Percentiles rank a stretch among this genome's conserved stretches.
These are phyloP conservation scores for Parastagonospora avenae DNA, from an alignment of 2,329 filamentous ascomycete genomes.

Conservation along the genomic window DNA sequence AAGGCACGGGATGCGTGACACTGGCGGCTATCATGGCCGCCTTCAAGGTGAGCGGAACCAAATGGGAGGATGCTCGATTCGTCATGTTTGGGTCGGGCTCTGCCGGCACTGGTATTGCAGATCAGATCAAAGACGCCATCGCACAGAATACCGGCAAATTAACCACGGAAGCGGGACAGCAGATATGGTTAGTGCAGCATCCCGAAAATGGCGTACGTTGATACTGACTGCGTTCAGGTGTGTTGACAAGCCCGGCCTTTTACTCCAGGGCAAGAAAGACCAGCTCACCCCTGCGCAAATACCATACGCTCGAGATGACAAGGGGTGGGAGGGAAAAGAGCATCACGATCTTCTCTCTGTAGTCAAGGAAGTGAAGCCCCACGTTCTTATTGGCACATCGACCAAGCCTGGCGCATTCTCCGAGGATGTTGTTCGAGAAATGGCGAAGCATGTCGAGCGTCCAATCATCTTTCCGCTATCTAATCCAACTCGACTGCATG, in stretches of 20 bases:
- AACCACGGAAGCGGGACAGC: slow-evolving; percentile 74
- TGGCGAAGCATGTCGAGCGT: slow-evolving; percentile 72
- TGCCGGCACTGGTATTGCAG: slow-evolving; percentile 83
- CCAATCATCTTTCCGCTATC: slow-evolving; percentile 90
- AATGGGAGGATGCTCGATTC: slow-evolving; percentile 71
- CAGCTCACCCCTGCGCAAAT: slow-evolving; percentile 70
- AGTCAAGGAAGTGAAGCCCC: slow-evolving; percentile 73
- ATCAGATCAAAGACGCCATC: slow-evolving; percentile 82
- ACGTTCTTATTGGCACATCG: slow-evolving; percentile 83
- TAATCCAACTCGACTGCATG: slow-evolving; percentile 83
- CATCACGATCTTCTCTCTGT: slow-evolving; percentile 67
- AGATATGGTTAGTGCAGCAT: slow-evolving; percentile 68
- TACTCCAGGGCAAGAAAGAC: slow-evolving; percentile 67
- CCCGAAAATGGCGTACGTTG: neutral
- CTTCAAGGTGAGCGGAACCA: slow-evolving; percentile 69
- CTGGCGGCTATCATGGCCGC: slow-evolving; percentile 81
- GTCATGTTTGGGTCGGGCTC: slow-evolving; percentile 81
- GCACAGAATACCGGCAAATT: slow-evolving; percentile 68
- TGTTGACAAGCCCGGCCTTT: slow-evolving; percentile 79
- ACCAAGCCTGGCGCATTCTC: slow-evolving; percentile 79
- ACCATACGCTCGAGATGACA: slow-evolving; percentile 67
- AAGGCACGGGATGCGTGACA: slow-evolving; percentile 87
- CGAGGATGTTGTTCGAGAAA: slow-evolving; percentile 72
- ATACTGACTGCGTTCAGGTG: slow-evolving; percentile 58
- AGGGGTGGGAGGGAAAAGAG: slow-evolving; percentile 66